Evolutionary conservation across 306 rosid species (phyloP), one percentile per base, ranked within the genome.

Genomic region (Dicorynia guianensis): DNA sequence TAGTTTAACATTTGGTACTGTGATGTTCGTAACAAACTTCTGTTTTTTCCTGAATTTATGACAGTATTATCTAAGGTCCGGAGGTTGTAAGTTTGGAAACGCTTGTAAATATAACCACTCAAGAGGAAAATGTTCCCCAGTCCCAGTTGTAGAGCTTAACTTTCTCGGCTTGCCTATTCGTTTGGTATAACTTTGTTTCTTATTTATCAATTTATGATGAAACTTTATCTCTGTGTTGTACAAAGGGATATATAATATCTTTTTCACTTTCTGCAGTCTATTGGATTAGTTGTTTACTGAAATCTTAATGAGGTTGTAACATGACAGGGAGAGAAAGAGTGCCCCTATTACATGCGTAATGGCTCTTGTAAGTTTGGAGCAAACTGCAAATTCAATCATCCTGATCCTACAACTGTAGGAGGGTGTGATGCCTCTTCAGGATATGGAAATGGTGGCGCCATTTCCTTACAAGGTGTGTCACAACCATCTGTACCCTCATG

Each of bases 291-390:
- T 84, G 40, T 60, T 54, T 54, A 12, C 47, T 44, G 18, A 53
- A 59, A 71, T 56, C 25, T 48, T 48, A 44, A 18, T 64, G 46
- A 68, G 63, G 63, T 77, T 69, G 49, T 69, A 49, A 78, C 39
- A 13, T 86, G 77, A 39, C 81, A 96, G 99, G 97, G 92, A 15
- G 96, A 86, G 82, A 96, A 63, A 81, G 99, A 89, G 78, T 96
- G 99, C 42, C 97, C 89, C 38, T 92, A 85, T 72, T 96, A 96
- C 84, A 96, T 96, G 98, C 93, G 91, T 56, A 92, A 73, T n/a
- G 97, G 98, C 70, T 92, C 96, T 69, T 96, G 99, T 81, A 96
- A 90, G 88, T 96, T 85, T 83, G 99, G 97, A 65, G 75, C 87
- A 10, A 87, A 85, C 92, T 92, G 99, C 87, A 90, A 75, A 91